phyloP scores from a whole-genome alignment of 2,329 filamentous ascomycete species.

The Ascochyta koolunga region DNA sequence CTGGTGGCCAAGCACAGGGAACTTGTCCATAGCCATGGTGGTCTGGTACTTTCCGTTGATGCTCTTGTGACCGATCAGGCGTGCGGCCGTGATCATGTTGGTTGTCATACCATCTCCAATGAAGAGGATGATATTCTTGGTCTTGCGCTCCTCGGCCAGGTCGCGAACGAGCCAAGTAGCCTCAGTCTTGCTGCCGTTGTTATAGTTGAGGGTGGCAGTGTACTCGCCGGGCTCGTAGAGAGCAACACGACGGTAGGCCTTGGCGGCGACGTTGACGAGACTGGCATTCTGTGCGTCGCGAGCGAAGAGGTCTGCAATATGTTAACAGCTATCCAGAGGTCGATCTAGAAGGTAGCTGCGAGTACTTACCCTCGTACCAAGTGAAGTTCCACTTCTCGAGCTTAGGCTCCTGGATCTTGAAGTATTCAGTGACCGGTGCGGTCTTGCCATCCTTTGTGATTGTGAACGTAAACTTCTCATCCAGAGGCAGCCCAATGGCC shows the following conservation, averaged over 20 bases:
- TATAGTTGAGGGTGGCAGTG: slow-evolving; percentile 76
- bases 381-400: slow-evolving; percentile 82
- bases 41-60: slow-evolving; percentile 85
- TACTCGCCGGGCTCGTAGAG: slow-evolving; percentile 82
- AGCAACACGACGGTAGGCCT: slow-evolving; percentile 76
- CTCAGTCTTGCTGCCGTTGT: slow-evolving; percentile 71
- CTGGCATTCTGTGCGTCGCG: slow-evolving; percentile 71
- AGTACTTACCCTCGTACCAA: slow-evolving; percentile 73
- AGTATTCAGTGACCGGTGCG: slow-evolving; percentile 68
- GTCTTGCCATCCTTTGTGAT: slow-evolving; percentile 67
- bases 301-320: slow-evolving; percentile 69
- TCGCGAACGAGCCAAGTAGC: slow-evolving; percentile 80
- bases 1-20: slow-evolving; percentile 84
- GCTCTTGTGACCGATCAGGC: slow-evolving; percentile 79
- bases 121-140: slow-evolving; percentile 86
- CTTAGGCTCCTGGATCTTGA: slow-evolving; percentile 71
- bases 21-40: slow-evolving; percentile 77
- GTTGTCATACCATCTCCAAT: slow-evolving; percentile 75
- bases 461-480: slow-evolving; percentile 76
- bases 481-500: slow-evolving; percentile 71
- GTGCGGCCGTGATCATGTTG: slow-evolving; percentile 80
- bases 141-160: slow-evolving; percentile 70
- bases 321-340: not conserved
- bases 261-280: slow-evolving; percentile 79
- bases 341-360: not conserved